Conservation (phyloP, 108 stramenopile species). For the Stephanodiscus triporus region DNA sequence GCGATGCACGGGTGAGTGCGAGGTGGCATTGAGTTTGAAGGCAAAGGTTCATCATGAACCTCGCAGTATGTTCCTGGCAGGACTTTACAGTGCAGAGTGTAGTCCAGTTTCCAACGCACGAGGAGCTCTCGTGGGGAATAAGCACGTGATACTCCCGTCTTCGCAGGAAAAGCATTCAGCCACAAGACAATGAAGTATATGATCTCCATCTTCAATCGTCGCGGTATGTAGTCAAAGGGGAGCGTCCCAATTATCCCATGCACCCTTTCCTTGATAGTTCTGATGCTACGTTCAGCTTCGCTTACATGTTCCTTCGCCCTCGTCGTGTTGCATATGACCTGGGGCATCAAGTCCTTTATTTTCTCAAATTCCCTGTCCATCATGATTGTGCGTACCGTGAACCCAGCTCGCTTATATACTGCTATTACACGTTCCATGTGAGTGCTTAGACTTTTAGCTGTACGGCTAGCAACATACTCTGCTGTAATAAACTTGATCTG, state of each 20-base stretch:
- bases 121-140: conserved; percentile 30
- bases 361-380: background rate
- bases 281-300: conserved; percentile 11
- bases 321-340: conserved; percentile 22
- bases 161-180: conserved; percentile 41
- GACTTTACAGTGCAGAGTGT: conserved; percentile 22
- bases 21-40: no score
- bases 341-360: background rate
- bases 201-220: background rate
- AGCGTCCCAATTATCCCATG: conserved; percentile 18
- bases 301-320: conserved; percentile 22
- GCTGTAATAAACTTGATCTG: conserved; percentile 46
- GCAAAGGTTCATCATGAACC: no score
- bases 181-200: conserved; percentile 22
- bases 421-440: background rate
- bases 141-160: conserved; percentile 15
- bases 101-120: conserved; percentile 19
- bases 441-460: conserved; percentile 27
- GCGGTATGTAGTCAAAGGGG: conserved; percentile 8
- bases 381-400: background rate
- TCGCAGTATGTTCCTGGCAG: background rate
- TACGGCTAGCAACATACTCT: conserved; percentile 16
- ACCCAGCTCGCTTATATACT: background rate
- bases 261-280: conserved; percentile 18
- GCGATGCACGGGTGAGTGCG: no score